A percentile compares a stretch with the other conserved stretches of the same genome.
Conservation (phyloP, 345 rosid species). For the Aquilaria sinensis region DNA sequence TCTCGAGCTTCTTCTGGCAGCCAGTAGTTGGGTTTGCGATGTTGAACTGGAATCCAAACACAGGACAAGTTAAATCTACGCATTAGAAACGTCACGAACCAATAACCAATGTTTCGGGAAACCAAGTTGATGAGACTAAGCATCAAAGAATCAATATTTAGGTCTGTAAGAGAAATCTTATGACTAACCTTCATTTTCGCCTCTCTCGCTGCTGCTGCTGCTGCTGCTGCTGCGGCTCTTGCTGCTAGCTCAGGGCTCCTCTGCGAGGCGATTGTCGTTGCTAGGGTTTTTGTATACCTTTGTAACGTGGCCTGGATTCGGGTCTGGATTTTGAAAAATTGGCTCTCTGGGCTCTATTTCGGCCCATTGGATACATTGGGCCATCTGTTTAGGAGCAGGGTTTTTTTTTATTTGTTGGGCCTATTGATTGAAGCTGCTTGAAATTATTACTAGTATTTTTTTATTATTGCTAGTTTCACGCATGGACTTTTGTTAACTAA, state of each 20-base stretch:
- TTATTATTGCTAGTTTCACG: no score
- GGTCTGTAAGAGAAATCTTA: background rate
- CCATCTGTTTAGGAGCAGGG: no score
- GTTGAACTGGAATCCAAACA: constrained; percentile 29
- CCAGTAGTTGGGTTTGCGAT: constrained; percentile 46
- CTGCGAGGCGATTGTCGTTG: background rate
- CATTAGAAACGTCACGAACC: background rate
- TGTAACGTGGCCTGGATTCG: background rate
- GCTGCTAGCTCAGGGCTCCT: background rate
- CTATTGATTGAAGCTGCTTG: no score
- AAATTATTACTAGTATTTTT: no score
- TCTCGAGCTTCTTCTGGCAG: constrained; percentile 52
- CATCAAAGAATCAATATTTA: background rate
- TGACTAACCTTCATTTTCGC: constrained; percentile 23
- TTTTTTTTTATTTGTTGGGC: no score
- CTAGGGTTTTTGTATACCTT: constrained; percentile 15
- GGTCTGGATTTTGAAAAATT: no score
- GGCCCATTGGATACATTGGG: no score
- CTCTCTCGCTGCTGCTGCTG: constrained; percentile 8
- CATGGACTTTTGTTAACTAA: no score
- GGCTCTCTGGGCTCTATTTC: no score
- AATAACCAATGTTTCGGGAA: background rate
- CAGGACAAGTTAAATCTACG: background rate
- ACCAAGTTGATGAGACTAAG: background rate
- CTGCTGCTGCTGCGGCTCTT: constrained; percentile 8